These are phyloP conservation scores for Seminavis robusta DNA, from an alignment of 108 stramenopile genomes.

Conservation along the genomic window DNA sequence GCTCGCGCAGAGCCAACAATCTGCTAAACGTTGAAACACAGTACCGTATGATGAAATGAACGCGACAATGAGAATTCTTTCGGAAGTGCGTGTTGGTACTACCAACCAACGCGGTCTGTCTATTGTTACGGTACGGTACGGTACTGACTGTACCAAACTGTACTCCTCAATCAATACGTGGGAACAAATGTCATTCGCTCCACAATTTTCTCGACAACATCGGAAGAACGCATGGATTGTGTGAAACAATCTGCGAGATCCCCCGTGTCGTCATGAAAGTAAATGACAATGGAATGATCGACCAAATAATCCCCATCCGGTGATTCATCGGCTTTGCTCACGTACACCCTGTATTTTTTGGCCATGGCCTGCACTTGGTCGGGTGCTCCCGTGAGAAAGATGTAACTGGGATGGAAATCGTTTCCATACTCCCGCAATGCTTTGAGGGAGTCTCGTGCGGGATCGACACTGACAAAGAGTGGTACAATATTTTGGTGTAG, in stretches of 20 bases:
- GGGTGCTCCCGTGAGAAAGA: slow-evolving; percentile 92
- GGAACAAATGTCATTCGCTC: slow-evolving; percentile 58
- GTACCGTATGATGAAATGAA: too few species aligned
- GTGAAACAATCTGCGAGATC: slow-evolving; percentile 97
- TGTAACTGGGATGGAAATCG: slow-evolving; percentile 93
- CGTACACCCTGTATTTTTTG: slow-evolving; percentile 97
- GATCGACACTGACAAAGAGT: slow-evolving; percentile 97
- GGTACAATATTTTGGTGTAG: slow-evolving; percentile 76
- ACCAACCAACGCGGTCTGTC: too few species aligned
- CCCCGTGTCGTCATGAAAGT: slow-evolving; percentile 96
- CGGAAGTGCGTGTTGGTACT: too few species aligned
- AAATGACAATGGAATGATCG: slow-evolving; percentile 99
- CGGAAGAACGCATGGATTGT: slow-evolving; percentile 90
- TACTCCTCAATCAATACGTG: not conserved
- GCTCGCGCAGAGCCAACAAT: too few species aligned
- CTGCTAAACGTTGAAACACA: too few species aligned
- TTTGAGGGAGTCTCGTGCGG: slow-evolving; percentile 93
- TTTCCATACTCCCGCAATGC: slow-evolving; percentile 90
- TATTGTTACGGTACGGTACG: too few species aligned
- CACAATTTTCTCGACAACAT: slow-evolving; percentile 88
- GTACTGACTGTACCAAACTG: too few species aligned
- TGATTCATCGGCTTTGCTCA: slow-evolving; percentile 90
- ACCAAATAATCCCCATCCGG: slow-evolving; percentile 99
- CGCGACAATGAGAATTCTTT: too few species aligned
- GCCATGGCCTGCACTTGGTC: slow-evolving; percentile 94